Evolutionary conservation across 2,329 filamentous ascomycete genomes (phyloP).

Genomic region (Whalleya microplaca): DNA sequence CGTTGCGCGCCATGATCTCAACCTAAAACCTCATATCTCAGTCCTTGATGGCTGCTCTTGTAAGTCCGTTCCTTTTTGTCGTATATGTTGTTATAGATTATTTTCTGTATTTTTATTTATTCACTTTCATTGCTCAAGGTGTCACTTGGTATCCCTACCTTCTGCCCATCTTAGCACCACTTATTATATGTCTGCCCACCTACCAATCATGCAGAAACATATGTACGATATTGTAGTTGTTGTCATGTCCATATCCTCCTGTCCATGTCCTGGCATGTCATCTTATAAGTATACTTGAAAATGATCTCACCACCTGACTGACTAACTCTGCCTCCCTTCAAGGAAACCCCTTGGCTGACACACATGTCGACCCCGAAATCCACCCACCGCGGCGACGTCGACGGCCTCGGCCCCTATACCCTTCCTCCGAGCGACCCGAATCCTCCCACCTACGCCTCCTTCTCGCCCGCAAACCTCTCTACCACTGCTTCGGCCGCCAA

Average conservation of each 20-base stretch:
- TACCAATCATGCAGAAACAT: not conserved
- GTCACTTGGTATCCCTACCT: no score
- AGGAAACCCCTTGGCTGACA: constrained; percentile 58
- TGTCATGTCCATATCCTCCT: not conserved
- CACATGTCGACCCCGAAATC: constrained; percentile 54
- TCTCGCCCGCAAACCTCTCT: constrained; percentile 81
- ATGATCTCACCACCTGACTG: not conserved
- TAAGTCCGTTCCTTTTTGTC: constrained; percentile 34
- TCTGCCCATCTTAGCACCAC: not conserved
- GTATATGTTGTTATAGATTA: not conserved
- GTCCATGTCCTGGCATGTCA: no score
- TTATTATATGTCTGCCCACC: not conserved
- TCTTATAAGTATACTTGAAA: not conserved
- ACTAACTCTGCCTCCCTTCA: constrained; percentile 21
- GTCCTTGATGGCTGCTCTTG: constrained; percentile 39
- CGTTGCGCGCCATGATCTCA: constrained; percentile 5
- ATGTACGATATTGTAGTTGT: not conserved
- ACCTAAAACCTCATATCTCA: not conserved
- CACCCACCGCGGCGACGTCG: constrained; percentile 42
- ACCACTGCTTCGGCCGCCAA: constrained; percentile 65
- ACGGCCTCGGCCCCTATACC: constrained; percentile 39
- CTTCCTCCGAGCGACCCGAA: constrained; percentile 41
- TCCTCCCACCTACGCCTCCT: constrained; percentile 81
- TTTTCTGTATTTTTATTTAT: not conserved
- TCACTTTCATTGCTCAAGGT: not conserved